Base-by-base conservation (phyloP, 2,329 filamentous ascomycete genomes). In the Diaporthe aspalathi region DNA sequence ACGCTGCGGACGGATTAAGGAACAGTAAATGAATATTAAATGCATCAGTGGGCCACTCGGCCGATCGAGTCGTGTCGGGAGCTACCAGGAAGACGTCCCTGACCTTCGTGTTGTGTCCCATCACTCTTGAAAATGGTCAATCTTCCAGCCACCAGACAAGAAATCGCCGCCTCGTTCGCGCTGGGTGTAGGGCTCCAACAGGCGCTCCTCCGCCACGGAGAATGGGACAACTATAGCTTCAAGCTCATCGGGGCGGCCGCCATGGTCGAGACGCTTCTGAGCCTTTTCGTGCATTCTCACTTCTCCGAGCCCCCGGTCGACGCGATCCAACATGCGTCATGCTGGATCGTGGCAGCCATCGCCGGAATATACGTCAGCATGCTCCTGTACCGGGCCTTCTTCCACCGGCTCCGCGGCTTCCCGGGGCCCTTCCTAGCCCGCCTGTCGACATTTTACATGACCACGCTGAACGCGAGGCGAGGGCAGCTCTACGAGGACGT, bases 401-500 rank as follows among this genome's bases (percentile, higher is more conserved):
- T 76, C 66, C 74, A 76, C 35, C 70, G 73, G 5, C 68, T 76
- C 17, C 63, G 65, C n/a, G 27, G 4, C 14, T 53, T 73, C 32
- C 63, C 71, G 6, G 63, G 71, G 4, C 20, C 60, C 9, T n/a
- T 27, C 12, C 5, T 72, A 47, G 50, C 75, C 71, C 5, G 74
- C 65, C 49, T 76, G 27, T 74, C 70, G 14, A 75, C 73, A 12
- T 72, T 75, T 20, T 75, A 74, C 67, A 75, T 75, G 54, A 75
- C 74, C 3, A 71, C 45, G 14, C 35, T 35, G 20, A 72, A 70
- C 11, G 70, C 50, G 74, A 75, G 62, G 74, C 77, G 62, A 52
- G 67, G 53, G 63, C 76, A 68, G 74, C 74, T 67, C 70, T 77
- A 63, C 73, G 76, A 72, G 66, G 74, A 76, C n/a, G 72, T 76